phyloP scores from a whole-genome alignment of 768 basidiomycete species.

The Rhodotorula kratochvilovae region DNA sequence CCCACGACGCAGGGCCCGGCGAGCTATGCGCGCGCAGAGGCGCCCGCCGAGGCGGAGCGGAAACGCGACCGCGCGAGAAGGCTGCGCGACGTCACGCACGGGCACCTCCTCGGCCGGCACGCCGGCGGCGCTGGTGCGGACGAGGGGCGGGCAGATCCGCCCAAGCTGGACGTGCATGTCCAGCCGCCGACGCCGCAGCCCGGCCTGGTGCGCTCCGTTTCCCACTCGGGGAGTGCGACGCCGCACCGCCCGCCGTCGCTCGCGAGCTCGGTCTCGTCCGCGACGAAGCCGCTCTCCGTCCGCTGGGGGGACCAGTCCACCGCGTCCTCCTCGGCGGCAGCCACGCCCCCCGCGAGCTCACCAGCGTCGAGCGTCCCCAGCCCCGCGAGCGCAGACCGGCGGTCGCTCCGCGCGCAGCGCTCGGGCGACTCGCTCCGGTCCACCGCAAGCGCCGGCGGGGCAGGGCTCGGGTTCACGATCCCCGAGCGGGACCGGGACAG shows the following conservation, averaged over 20 bases:
- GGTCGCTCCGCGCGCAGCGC: no score
- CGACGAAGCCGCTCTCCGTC: not conserved
- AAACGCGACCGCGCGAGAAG: not conserved
- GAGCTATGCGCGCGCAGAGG: not conserved
- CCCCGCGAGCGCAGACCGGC: not conserved
- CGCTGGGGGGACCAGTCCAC: constrained; percentile 1
- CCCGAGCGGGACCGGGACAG: no score
- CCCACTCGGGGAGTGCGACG: not conserved
- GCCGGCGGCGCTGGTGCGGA: not conserved
- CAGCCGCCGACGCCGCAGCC: constrained; percentile 15
- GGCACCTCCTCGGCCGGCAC: not conserved
- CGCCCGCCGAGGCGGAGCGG: not conserved
- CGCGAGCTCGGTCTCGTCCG: not conserved
- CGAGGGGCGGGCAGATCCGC: not conserved
- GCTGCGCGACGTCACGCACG: not conserved
- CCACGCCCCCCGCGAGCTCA: not conserved
- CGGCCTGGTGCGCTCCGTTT: not conserved
- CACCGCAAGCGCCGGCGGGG: no score
- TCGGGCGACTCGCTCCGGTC: not conserved
- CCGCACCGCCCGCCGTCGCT: not conserved
- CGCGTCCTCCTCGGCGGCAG: no score
- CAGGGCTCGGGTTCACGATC: no score
- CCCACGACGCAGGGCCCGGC: no score
- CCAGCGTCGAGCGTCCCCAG: not conserved
- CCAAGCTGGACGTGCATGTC: not conserved